Conservation (phyloP, 441 rosid species). For the Hypseocharis bilobata region DNA sequence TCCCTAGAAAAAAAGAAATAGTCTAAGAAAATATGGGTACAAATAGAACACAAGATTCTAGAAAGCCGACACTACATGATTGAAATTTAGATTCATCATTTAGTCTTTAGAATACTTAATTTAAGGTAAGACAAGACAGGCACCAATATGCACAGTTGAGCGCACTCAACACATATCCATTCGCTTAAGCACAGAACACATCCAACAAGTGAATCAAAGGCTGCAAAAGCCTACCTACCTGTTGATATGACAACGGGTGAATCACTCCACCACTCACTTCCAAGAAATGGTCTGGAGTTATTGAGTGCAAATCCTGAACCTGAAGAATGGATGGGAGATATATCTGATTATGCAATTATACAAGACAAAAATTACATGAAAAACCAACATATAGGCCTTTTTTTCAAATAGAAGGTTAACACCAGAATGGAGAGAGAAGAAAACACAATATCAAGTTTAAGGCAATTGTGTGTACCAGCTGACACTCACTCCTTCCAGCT, state of each 20-base stretch:
- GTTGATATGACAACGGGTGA: slow-evolving; percentile 92
- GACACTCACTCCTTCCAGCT: not conserved
- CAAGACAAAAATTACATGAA: not conserved
- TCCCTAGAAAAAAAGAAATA: not conserved
- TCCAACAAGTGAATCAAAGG: not conserved
- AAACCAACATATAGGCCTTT: not conserved
- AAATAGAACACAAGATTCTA: not conserved
- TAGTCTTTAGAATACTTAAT: not conserved
- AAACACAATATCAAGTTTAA: not conserved
- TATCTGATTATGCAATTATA: not conserved
- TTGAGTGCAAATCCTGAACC: slow-evolving; percentile 90
- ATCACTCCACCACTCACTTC: slow-evolving; percentile 95
- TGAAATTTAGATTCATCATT: not conserved
- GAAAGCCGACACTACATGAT: not conserved
- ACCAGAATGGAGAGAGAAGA: not conserved
- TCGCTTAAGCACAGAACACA: not conserved
- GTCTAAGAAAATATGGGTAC: not conserved
- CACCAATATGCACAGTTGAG: not conserved
- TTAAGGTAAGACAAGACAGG: not conserved
- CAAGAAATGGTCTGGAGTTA: slow-evolving; percentile 79
- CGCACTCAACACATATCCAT: not conserved
- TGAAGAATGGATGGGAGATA: slow-evolving; percentile 27
- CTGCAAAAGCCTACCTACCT: slow-evolving; percentile 40
- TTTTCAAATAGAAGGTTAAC: not conserved
- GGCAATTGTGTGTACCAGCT: not conserved